A percentile compares a stretch with the other conserved stretches of the same genome.
These are phyloP conservation scores for Sphenostylis stenocarpa DNA, from an alignment of 306 rosid species.

Conservation along the genomic window DNA sequence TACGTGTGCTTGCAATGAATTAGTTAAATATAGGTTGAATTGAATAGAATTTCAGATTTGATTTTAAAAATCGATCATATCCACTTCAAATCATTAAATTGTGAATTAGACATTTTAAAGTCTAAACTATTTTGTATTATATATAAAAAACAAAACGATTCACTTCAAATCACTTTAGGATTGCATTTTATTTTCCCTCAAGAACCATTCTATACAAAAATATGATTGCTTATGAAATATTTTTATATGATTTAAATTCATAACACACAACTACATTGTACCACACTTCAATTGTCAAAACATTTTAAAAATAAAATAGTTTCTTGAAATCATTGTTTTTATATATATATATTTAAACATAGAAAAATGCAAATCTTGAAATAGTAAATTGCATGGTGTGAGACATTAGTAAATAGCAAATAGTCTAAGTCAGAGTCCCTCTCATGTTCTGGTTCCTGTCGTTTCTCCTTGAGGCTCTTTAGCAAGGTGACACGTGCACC, in stretches of 20 bases:
- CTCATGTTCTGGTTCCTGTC: neutral
- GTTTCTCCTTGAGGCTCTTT: neutral
- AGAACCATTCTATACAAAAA: too few species aligned
- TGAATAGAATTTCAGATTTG: too few species aligned
- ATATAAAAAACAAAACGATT: too few species aligned
- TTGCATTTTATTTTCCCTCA: too few species aligned
- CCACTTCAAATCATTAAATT: too few species aligned
- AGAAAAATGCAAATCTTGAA: neutral
- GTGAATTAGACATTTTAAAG: too few species aligned
- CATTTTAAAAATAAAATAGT: neutral
- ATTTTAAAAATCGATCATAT: too few species aligned
- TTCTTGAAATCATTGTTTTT: too few species aligned
- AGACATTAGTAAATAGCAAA: neutral
- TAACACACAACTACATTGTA: neutral
- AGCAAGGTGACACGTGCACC: conserved; percentile 40
- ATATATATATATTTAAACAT: neutral
- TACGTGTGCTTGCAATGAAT: too few species aligned
- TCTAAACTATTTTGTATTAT: too few species aligned
- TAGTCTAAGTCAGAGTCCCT: neutral
- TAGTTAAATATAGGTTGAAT: too few species aligned
- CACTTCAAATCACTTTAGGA: too few species aligned
- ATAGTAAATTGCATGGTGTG: neutral
- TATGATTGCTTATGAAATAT: neutral
- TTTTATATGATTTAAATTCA: neutral
- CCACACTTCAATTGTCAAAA: neutral